Base-by-base conservation (phyloP, 768 basidiomycete genomes). In the Tylopilus rubrobrunneus region DNA sequence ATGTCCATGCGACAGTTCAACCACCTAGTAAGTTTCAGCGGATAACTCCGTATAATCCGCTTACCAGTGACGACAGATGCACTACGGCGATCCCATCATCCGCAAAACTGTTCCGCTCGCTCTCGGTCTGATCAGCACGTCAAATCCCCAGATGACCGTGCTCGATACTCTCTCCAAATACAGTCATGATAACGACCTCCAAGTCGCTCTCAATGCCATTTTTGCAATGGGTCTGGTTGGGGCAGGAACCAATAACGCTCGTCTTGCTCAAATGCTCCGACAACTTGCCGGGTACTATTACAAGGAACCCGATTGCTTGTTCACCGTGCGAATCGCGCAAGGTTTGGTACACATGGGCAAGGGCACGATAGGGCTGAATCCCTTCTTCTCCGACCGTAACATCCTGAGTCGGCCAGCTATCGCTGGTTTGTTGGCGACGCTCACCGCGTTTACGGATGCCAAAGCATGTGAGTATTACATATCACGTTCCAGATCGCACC, bases 331-430 rank as follows among this genome's bases (percentile, higher is more conserved):
- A 51, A 84, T 99, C 54, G 92, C 96, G 3, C 89, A 98, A 72
- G 97, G 97, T 19, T 73, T 98, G 62, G 89, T 98, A n/a, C 93
- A 98, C 70, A 95, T 98, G 95, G 97, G 97, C 70, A 99, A 99
- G 73, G 97, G 97, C 34, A 98, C 95, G 14, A 91, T 99, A 67
- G 90, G 91, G 11, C 76, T 99, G 62, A 98, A 96, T 69, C 96
- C 97, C 4, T 98, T 97, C 86, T 98, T 90, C 81, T 82, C 81
- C 33, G 96, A 98, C 71, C 83, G 96, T 37, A 83, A 80, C 50
- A 86, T 96, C 65, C 88, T 98, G 87, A 89, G 84, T 64, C 82
- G 87, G 48, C 84, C 90, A 1, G 93, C 93, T 6, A 80, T 97
- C 14, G 93, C 94, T 34, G 97, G 96, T 46, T 71, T 98, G 37